phyloP scores from a whole-genome alignment of 768 basidiomycete genomes.

The Auriscalpium microsporum region DNA sequence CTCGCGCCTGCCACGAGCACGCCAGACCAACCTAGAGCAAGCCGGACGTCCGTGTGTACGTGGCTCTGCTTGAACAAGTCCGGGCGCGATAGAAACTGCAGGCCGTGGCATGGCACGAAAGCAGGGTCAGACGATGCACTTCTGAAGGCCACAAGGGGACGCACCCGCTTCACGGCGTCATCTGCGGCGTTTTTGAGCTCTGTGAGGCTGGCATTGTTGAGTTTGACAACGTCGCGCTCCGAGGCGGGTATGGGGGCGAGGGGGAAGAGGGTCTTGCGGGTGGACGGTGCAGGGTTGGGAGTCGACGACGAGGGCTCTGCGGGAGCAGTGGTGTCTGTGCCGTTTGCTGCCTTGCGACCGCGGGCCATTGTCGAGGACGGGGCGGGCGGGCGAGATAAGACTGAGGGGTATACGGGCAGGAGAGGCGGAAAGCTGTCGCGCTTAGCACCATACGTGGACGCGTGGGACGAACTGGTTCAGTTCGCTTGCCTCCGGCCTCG shows the following conservation, averaged over 20 bases:
- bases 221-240: constrained; percentile 32
- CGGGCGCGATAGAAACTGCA: constrained; percentile 72
- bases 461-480: no score
- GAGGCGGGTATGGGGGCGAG: background rate
- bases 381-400: background rate
- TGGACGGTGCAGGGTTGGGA: background rate
- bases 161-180: constrained; percentile 83
- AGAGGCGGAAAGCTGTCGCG: background rate
- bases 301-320: background rate
- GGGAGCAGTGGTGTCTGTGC: background rate
- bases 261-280: background rate
- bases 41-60: constrained; percentile 80
- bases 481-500: no score
- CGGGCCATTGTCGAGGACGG: background rate
- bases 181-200: constrained; percentile 58
- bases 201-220: constrained; percentile 42
- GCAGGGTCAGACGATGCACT: background rate
- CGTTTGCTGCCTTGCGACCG: background rate
- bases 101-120: background rate
- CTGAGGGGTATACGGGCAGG: background rate
- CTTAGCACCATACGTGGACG: no score
- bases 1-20: constrained; percentile 77
- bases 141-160: constrained; percentile 19
- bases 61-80: constrained; percentile 82
- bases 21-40: constrained; percentile 80